A percentile compares a stretch with the other conserved stretches of the same genome.
Conservation (phyloP, 106 monocot species). For the Platanthera guangdongensis region DNA sequence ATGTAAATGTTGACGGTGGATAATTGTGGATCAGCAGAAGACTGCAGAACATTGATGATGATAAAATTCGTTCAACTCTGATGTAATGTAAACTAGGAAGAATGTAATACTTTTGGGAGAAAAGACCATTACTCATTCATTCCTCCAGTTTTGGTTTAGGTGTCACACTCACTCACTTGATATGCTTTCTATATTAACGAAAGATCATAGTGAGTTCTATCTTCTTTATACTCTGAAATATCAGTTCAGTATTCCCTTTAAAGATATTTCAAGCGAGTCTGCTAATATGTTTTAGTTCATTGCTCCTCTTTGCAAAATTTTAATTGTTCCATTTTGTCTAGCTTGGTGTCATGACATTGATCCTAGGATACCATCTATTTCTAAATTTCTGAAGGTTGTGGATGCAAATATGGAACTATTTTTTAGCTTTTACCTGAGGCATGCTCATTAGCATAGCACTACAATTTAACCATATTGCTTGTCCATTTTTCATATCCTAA, state of each 20-base stretch:
- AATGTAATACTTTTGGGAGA: no score
- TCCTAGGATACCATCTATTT: neutral
- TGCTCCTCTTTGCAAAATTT: neutral
- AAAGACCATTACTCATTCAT: no score
- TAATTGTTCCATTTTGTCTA: neutral
- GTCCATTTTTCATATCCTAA: neutral
- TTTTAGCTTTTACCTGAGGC: neutral
- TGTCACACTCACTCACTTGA: no score
- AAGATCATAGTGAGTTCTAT: neutral
- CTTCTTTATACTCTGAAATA: neutral
- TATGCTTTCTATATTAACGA: no score
- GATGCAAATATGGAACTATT: neutral
- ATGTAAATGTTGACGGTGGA: no score
- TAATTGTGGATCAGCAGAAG: no score
- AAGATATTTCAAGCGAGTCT: neutral
- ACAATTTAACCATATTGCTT: neutral
- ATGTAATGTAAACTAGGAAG: no score
- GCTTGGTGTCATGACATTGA: neutral
- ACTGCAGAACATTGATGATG: no score
- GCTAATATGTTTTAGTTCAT: neutral
- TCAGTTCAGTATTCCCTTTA: neutral
- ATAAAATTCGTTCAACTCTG: no score
- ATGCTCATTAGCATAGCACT: neutral
- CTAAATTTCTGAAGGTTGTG: constrained; percentile 1
- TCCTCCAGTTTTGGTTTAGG: no score